These are phyloP conservation scores for Pseudocercospora macadamiae DNA, from an alignment of 2,329 filamentous ascomycete genomes.

Conservation along the genomic window DNA sequence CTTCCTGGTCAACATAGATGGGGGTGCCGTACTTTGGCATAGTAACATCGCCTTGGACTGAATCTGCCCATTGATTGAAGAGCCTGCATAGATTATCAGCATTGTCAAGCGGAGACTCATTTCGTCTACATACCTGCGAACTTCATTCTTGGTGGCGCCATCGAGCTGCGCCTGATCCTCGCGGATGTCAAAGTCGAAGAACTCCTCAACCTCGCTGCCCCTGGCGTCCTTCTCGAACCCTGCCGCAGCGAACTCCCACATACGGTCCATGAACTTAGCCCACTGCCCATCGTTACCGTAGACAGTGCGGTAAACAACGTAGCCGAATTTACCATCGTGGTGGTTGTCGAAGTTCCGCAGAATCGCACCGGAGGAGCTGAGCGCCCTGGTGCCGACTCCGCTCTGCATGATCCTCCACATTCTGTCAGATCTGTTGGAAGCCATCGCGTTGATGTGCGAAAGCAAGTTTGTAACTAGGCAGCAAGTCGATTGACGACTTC, in stretches of 20 bases:
- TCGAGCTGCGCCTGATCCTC: slow-evolving; percentile 3
- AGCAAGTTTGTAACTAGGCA: no score
- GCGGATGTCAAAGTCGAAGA: slow-evolving; percentile 8
- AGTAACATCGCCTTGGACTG: not conserved
- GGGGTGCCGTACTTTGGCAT: not conserved
- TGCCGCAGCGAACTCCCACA: not conserved
- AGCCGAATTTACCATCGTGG: slow-evolving; percentile 15
- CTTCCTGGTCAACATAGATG: slow-evolving; percentile 15
- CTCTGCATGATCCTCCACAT: no score
- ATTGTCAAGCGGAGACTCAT: not conserved
- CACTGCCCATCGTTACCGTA: slow-evolving; percentile 5
- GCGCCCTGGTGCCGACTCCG: no score
- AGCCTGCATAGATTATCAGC: not conserved
- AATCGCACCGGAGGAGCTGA: not conserved
- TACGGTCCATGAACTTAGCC: not conserved
- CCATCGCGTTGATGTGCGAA: no score
- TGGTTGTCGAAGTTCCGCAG: not conserved
- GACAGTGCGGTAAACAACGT: slow-evolving; percentile 1
- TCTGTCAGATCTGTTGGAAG: no score
- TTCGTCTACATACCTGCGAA: slow-evolving; percentile 1
- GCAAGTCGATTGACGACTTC: no score
- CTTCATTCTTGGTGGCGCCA: not conserved
- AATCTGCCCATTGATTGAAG: slow-evolving; percentile 3
- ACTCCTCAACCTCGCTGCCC: not conserved
- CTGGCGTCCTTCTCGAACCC: not conserved